Conservation (phyloP, 140 eudicot species). For the Cichorium intybus region DNA sequence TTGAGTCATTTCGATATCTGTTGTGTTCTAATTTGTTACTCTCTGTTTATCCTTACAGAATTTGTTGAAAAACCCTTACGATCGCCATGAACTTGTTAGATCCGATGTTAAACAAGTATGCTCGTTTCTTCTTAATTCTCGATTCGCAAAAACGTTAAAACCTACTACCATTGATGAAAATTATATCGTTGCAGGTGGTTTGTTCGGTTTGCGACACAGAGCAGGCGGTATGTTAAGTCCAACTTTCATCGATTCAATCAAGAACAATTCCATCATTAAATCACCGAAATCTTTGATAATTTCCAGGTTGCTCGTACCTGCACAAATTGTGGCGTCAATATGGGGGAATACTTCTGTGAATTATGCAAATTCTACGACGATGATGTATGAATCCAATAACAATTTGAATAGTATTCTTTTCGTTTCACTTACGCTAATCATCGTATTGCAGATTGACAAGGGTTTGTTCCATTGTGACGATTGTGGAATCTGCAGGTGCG, state of each 20-base stretch:
- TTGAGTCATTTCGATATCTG: background rate
- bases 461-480: constrained; percentile 87
- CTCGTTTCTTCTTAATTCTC: background rate
- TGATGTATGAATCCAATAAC: constrained; percentile 49
- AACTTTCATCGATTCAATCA: constrained; percentile 8
- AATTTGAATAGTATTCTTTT: background rate
- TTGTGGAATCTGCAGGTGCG: constrained; percentile 98
- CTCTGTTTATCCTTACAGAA: constrained; percentile 42
- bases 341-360: constrained; percentile 95
- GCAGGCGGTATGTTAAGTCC: constrained; percentile 77
- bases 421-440: background rate
- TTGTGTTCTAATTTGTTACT: constrained; percentile 5
- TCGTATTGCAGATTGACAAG: constrained; percentile 59
- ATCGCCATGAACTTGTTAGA: constrained; percentile 78
- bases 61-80: constrained; percentile 47
- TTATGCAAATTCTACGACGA: constrained; percentile 93
- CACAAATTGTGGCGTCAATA: constrained; percentile 96
- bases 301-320: constrained; percentile 69
- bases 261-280: background rate
- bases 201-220: constrained; percentile 97
- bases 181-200: constrained; percentile 56
- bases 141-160: background rate
- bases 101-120: constrained; percentile 78
- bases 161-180: background rate
- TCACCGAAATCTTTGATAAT: background rate